Conservation (phyloP, 176 grass and related monocot species). For the Oryza punctata region DNA sequence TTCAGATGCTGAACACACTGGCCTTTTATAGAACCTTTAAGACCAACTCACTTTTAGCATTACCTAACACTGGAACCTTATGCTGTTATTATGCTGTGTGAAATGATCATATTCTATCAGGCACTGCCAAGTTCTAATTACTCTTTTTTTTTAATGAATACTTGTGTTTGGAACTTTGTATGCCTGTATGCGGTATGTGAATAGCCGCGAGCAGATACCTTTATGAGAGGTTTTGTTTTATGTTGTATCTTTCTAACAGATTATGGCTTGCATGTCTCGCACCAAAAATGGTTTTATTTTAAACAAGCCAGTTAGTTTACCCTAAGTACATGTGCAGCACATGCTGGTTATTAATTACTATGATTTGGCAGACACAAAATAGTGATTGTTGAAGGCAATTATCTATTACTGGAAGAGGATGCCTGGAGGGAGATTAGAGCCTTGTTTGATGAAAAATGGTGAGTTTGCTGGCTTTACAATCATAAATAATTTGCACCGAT, state of each 20-base stretch:
- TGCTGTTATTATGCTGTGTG: neutral
- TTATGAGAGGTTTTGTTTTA: neutral
- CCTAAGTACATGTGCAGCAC: neutral
- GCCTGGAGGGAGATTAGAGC: constrained; percentile 71
- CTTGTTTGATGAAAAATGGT: constrained; percentile 94
- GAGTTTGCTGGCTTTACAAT: constrained; percentile 25
- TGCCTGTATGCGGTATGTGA: neutral
- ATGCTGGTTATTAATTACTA: neutral
- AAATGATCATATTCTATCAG: neutral
- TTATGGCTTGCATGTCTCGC: neutral
- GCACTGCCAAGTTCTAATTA: neutral
- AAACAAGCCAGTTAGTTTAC: neutral
- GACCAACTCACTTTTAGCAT: constrained; percentile 18
- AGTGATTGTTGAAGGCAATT: constrained; percentile 90
- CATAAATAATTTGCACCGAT: neutral
- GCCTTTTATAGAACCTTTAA: constrained; percentile 8
- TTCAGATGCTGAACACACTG: neutral
- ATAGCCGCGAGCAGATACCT: neutral
- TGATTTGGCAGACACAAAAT: constrained; percentile 72
- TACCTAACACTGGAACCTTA: neutral
- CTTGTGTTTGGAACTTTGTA: neutral
- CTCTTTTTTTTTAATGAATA: neutral
- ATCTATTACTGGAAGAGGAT: constrained; percentile 79
- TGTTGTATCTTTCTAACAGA: neutral
- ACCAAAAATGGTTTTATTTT: neutral